Percentiles rank a stretch among this genome's conserved stretches.
Evolutionary conservation across 1,139 yeast species (phyloP).

Genomic region (Waltiozyma sp.): DNA sequence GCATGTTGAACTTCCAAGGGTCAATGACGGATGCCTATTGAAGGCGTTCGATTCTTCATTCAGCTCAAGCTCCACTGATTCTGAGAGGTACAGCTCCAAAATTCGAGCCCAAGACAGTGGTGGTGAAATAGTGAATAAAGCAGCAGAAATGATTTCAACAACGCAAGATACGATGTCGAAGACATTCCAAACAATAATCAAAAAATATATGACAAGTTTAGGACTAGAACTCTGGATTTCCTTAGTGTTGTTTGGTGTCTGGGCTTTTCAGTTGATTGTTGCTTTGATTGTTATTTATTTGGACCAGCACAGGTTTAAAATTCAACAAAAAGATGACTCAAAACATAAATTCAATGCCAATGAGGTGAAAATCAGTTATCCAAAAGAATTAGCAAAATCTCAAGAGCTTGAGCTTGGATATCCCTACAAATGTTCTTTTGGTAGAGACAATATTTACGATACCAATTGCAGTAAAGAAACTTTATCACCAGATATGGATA

Average conservation of each 20-base stretch:
- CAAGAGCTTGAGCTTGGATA: slow-evolving; percentile 6
- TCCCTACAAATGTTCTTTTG: slow-evolving; percentile 5
- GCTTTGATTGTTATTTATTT: slow-evolving; percentile 23
- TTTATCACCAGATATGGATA: neutral
- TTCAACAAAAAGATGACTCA: slow-evolving; percentile 2
- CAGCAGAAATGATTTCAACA: slow-evolving; percentile 7
- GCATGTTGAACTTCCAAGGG: slow-evolving; percentile 45
- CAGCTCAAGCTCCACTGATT: neutral
- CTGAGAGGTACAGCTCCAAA: neutral
- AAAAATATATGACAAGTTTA: slow-evolving; percentile 27
- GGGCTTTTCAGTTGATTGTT: slow-evolving; percentile 35
- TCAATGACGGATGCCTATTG: slow-evolving; percentile 24
- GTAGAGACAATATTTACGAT: neutral
- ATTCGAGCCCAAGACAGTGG: slow-evolving; percentile 1
- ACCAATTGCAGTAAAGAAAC: neutral
- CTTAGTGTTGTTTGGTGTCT: slow-evolving; percentile 31
- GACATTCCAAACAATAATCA: slow-evolving; percentile 19
- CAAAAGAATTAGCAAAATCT: slow-evolving; percentile 4
- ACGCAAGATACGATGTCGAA: slow-evolving; percentile 20
- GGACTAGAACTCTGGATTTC: slow-evolving; percentile 37
- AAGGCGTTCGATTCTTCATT: slow-evolving; percentile 7
- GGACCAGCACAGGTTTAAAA: slow-evolving; percentile 3
- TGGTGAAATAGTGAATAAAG: slow-evolving; percentile 5
- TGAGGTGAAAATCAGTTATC: slow-evolving; percentile 5
- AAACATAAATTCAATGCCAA: slow-evolving; percentile 4